Percentiles rank a stretch among this genome's conserved stretches.
Conservation (phyloP, 768 basidiomycete genomes). For the Glaciozyma antarctica region DNA sequence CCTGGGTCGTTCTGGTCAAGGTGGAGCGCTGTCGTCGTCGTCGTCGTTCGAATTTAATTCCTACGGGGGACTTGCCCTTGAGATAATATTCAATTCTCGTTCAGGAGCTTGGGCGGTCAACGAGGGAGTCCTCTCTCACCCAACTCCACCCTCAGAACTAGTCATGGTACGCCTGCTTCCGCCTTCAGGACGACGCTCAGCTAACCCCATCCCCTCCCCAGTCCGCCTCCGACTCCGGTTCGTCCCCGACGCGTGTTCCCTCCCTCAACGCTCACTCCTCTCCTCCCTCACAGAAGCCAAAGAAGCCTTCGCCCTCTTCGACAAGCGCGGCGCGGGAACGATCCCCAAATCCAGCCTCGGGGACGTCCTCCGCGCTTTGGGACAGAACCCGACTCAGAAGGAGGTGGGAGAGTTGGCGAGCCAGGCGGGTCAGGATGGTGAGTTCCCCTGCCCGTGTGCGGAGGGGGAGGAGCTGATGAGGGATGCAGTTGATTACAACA, state of each 20-base stretch:
- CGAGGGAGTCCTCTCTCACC: too few relatives aligned
- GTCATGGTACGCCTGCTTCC: neutral
- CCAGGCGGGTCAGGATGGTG: slow-evolving; percentile 63
- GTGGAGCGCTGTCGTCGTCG: neutral
- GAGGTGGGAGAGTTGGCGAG: slow-evolving; percentile 77
- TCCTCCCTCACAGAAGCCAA: slow-evolving; percentile 20
- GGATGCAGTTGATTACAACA: slow-evolving; percentile 72
- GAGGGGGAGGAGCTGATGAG: neutral
- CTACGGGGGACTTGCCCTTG: too few relatives aligned
- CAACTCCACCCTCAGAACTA: neutral
- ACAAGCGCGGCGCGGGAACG: slow-evolving; percentile 76
- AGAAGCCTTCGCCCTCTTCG: slow-evolving; percentile 79
- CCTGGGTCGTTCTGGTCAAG: neutral
- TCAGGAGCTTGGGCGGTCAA: too few relatives aligned
- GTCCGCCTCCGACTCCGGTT: neutral
- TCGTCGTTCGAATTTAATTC: too few relatives aligned
- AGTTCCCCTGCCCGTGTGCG: slow-evolving; percentile 26
- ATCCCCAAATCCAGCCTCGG: slow-evolving; percentile 82
- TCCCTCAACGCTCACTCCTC: neutral
- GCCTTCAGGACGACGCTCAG: neutral
- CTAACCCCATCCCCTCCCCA: neutral
- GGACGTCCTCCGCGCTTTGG: slow-evolving; percentile 82
- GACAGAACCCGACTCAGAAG: slow-evolving; percentile 99
- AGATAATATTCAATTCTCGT: too few relatives aligned
- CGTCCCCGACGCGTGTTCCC: neutral